phyloP scores from a whole-genome alignment of 805 yeast genomes.

The Spathaspora passalidarum region DNA sequence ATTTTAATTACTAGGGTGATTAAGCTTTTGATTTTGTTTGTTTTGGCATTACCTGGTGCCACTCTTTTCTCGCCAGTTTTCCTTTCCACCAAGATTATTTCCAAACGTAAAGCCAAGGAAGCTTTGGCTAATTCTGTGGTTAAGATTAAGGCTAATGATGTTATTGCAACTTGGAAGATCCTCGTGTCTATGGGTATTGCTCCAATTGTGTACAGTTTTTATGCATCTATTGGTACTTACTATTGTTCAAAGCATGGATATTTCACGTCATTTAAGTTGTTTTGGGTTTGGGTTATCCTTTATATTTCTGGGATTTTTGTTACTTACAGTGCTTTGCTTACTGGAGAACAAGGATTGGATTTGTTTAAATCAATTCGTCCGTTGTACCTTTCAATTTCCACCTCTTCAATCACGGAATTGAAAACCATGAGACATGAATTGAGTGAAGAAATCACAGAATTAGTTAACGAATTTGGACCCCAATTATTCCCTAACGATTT shows the following conservation, averaged over 20 bases:
- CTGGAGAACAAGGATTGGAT: slow-evolving; percentile 94
- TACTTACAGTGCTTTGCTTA: slow-evolving; percentile 85
- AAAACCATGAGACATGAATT: slow-evolving; percentile 60
- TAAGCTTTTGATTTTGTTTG: slow-evolving; percentile 52
- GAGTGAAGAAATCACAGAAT: slow-evolving; percentile 70
- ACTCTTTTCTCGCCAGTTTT: slow-evolving; percentile 87
- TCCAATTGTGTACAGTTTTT: slow-evolving; percentile 78
- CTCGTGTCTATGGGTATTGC: slow-evolving; percentile 85
- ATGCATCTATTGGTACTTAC: slow-evolving; percentile 61
- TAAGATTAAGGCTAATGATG: slow-evolving; percentile 89
- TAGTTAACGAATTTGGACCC: slow-evolving; percentile 81
- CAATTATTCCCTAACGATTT: slow-evolving; percentile 79
- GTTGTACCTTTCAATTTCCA: slow-evolving; percentile 62
- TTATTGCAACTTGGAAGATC: slow-evolving; percentile 96
- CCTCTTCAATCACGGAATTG: slow-evolving; percentile 54
- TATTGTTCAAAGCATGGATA: slow-evolving; percentile 21
- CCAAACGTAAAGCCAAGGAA: slow-evolving; percentile 65
- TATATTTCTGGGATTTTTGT: slow-evolving; percentile 68
- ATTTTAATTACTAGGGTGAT: slow-evolving; percentile 56
- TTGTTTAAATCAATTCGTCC: slow-evolving; percentile 81
- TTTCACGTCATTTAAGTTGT: slow-evolving; percentile 20
- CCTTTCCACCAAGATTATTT: slow-evolving; percentile 68
- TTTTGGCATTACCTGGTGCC: slow-evolving; percentile 84
- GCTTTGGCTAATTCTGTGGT: slow-evolving; percentile 88
- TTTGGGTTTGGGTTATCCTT: slow-evolving; percentile 43